Evolutionary conservation across 495 filamentous ascomycete genomes (phyloP), one percentile per base, ranked within the genome.

Genomic region (Penicillium goetzii): DNA sequence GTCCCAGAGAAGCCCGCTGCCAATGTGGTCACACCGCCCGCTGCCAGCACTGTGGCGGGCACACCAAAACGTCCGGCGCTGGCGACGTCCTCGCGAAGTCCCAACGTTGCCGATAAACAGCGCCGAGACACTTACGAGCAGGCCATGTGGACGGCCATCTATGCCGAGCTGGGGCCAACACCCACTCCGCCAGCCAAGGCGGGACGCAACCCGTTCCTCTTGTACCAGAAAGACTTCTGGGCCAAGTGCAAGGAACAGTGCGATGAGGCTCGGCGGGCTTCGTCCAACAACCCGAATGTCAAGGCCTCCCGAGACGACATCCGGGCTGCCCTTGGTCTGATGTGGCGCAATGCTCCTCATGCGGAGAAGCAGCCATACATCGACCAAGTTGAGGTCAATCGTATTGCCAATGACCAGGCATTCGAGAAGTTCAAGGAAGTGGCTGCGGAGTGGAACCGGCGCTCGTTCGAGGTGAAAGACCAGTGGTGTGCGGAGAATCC

Each of bases 301-400:
- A 94, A 83, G 62, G 85, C 85, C 2, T 77, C 80, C 1, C 84
- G 85, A 49, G 84, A 94, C 65, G 92, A 95, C 64, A 88, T 99
- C 55, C 89, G 95, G 36, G 82, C 86, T 10, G 90, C 90, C 61
- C 82, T 94, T 21, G 91, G 92, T 19, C 86, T 88, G 68, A 93
- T 92, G 90, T 99, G 95, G 95, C 88, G 90, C 63, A 88, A 90
- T 58, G 88, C 90, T 0, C 67, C 80, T 4, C 82, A 83, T 10
- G 90, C 88, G 36, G 82, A 83, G 62, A 90, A 89, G 72, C 79
- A 83, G 70, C 93, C 92, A 28, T 97, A 91, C 67, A 77, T 91
- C 58, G 88, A 91, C 40, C 81, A 86, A 69, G 88, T 88, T 5
- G 85, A 89, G 62, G 83, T 80, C 19, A 86, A 90, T 62, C 92